These are phyloP conservation scores for Ceratocystis harringtonii DNA, from an alignment of 2,329 filamentous ascomycete genomes.

Conservation along the genomic window DNA sequence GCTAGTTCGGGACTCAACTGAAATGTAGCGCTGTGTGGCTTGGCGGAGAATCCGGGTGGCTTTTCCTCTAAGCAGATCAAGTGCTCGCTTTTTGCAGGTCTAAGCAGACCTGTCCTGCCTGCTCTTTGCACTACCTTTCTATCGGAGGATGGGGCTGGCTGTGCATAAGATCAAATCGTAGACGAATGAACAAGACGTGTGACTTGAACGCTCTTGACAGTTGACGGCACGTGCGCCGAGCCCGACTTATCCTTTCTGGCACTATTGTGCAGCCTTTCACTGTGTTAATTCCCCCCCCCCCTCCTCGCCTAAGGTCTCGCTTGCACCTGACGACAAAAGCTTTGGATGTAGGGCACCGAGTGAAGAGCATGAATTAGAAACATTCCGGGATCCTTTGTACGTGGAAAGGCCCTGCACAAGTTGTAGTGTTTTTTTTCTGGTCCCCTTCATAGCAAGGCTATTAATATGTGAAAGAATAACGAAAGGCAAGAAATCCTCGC, in stretches of 20 bases:
- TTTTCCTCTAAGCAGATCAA: not conserved
- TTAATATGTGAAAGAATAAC: no score
- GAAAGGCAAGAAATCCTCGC: no score
- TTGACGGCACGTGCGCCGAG: not conserved
- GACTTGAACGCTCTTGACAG: not conserved
- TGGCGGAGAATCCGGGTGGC: not conserved
- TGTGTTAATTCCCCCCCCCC: not conserved
- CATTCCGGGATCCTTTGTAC: not conserved
- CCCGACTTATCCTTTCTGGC: not conserved
- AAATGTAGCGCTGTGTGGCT: conserved; percentile 2
- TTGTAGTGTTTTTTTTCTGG: not conserved
- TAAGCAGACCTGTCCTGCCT: not conserved
- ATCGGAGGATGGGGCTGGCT: not conserved
- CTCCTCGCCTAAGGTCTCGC: not conserved
- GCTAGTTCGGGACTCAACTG: not conserved
- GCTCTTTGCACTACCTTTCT: not conserved
- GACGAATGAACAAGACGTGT: not conserved
- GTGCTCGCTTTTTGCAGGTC: no score
- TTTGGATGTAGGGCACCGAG: not conserved
- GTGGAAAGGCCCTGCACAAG: not conserved
- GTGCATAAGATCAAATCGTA: not conserved
- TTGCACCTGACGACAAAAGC: not conserved
- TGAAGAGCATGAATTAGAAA: not conserved
- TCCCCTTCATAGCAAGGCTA: no score
- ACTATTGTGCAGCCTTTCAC: not conserved